Evolutionary conservation across 805 yeast genomes (phyloP).

Genomic region (Kregervanrija pseudodelftensis): DNA sequence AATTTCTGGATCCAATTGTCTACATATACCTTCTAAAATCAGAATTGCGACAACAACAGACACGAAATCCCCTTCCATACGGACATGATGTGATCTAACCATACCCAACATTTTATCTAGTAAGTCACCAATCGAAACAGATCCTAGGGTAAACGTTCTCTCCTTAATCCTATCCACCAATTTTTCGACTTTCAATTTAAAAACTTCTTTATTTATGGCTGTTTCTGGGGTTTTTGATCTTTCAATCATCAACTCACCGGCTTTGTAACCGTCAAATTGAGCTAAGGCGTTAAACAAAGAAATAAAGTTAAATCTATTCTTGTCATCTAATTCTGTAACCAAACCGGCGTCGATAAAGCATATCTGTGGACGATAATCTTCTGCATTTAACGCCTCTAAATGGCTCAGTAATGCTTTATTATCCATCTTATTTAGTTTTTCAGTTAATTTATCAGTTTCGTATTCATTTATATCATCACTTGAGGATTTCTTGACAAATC

Average conservation of each 20-base stretch:
- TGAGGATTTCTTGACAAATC: slow-evolving; percentile 34
- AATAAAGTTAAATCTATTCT: slow-evolving; percentile 76
- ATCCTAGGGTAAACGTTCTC: slow-evolving; percentile 87
- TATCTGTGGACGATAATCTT: slow-evolving; percentile 74
- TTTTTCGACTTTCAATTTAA: slow-evolving; percentile 80
- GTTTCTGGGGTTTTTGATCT: slow-evolving; percentile 92
- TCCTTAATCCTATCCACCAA: slow-evolving; percentile 75
- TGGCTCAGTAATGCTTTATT: slow-evolving; percentile 30
- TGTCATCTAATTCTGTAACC: slow-evolving; percentile 78
- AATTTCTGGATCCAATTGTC: slow-evolving; percentile 86
- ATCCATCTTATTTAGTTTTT: slow-evolving; percentile 31
- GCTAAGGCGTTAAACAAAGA: slow-evolving; percentile 85
- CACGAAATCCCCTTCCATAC: slow-evolving; percentile 96
- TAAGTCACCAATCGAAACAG: slow-evolving; percentile 85
- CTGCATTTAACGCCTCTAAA: slow-evolving; percentile 36
- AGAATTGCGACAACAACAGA: slow-evolving; percentile 92
- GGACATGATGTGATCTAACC: slow-evolving; percentile 92
- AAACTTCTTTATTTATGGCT: slow-evolving; percentile 74
- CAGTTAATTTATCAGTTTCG: slow-evolving; percentile 40
- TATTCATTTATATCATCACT: slow-evolving; percentile 35
- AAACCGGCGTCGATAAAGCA: slow-evolving; percentile 92
- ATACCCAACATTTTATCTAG: slow-evolving; percentile 79
- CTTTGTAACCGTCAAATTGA: slow-evolving; percentile 86
- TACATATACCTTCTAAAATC: slow-evolving; percentile 88
- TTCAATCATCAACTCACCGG: slow-evolving; percentile 94